phyloP scores from a whole-genome alignment of 2,329 filamentous ascomycete species.

The Neophaeococcomyces aloes region DNA sequence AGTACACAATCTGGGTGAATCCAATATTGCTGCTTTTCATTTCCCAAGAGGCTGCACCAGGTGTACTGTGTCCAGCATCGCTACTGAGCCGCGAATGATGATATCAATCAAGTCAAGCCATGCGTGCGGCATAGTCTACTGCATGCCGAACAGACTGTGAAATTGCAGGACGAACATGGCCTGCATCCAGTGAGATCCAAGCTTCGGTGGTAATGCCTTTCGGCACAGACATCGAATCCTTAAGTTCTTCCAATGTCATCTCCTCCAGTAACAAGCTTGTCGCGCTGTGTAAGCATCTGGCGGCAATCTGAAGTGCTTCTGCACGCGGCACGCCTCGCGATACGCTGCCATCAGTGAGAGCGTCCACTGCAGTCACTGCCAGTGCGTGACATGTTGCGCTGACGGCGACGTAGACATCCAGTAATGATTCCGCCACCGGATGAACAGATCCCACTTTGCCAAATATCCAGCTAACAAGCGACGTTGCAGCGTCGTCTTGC shows the following conservation, averaged over 20 bases:
- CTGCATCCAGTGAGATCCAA: slow-evolving; percentile 37
- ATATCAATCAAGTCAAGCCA: background rate
- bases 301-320: slow-evolving; percentile 42
- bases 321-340: slow-evolving; percentile 42
- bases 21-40: too few relatives aligned
- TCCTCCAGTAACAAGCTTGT: slow-evolving; percentile 38
- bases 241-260: slow-evolving; percentile 40
- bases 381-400: slow-evolving; percentile 25
- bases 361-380: slow-evolving; percentile 35
- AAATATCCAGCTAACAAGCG: slow-evolving; percentile 32
- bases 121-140: background rate
- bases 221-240: slow-evolving; percentile 41
- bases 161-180: background rate
- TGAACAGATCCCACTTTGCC: slow-evolving; percentile 36
- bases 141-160: background rate
- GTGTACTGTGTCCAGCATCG: too few relatives aligned
- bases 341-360: slow-evolving; percentile 41
- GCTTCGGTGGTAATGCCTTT: slow-evolving; percentile 44
- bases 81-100: too few relatives aligned
- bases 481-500: slow-evolving; percentile 26
- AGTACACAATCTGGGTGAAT: too few relatives aligned
- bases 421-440: slow-evolving; percentile 40
- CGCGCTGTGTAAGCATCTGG: slow-evolving; percentile 41
- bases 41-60: too few relatives aligned
- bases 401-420: slow-evolving; percentile 49